Evolutionary conservation across 495 filamentous ascomycete species (phyloP).

Genomic region (Podospora anserina): DNA sequence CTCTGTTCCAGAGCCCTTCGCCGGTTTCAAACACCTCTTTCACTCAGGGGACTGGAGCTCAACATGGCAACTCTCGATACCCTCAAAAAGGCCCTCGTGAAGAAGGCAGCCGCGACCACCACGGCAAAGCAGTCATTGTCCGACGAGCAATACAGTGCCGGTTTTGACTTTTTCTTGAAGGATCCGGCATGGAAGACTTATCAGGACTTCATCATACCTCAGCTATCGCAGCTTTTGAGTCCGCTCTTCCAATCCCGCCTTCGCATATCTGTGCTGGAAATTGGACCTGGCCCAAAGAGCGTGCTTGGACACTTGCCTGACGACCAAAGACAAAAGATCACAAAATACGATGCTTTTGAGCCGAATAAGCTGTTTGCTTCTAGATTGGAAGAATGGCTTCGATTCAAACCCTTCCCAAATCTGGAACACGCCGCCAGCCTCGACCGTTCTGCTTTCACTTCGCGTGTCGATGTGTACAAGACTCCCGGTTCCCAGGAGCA

Average conservation of each 20-base stretch:
- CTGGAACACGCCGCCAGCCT: conserved; percentile 46
- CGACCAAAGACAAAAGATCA: conserved; percentile 45
- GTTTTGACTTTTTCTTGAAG: conserved; percentile 49
- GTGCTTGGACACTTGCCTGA: conserved; percentile 52
- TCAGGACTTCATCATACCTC: conserved; percentile 57
- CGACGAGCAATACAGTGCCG: conserved; percentile 51
- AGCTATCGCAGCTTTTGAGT: conserved; percentile 48
- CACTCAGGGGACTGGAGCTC: not conserved
- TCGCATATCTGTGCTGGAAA: conserved; percentile 56
- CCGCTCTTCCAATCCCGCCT: conserved; percentile 48
- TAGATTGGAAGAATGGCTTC: conserved; percentile 49
- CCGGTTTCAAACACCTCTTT: not conserved
- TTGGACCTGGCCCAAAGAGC: conserved; percentile 58
- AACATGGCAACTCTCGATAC: conserved; percentile 52
- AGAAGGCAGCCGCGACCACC: conserved; percentile 31
- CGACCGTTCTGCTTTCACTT: conserved; percentile 45
- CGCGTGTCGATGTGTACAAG: conserved; percentile 28
- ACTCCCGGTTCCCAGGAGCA: conserved; percentile 22
- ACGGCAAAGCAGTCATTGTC: conserved; percentile 46
- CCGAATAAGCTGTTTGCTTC: conserved; percentile 52
- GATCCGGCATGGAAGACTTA: conserved; percentile 48
- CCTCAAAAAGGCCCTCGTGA: conserved; percentile 49
- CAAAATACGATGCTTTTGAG: conserved; percentile 55
- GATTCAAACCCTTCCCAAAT: conserved; percentile 47
- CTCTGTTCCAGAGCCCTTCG: not conserved